phyloP scores from a whole-genome alignment of 225 moss, liverwort and hornwort genomes.

The Rhytidiadelphus loreus region DNA sequence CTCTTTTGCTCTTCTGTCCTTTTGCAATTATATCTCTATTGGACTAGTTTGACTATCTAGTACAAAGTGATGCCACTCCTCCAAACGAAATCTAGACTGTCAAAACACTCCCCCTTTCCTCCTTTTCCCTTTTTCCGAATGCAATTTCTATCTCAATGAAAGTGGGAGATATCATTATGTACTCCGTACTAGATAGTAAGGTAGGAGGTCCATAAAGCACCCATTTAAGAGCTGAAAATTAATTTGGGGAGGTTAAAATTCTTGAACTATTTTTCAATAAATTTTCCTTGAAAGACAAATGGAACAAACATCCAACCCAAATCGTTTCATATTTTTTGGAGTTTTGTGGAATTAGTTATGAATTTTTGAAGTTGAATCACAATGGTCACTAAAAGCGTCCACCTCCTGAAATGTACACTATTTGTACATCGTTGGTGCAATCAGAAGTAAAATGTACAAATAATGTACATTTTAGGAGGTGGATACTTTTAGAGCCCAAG shows the following conservation, averaged over 20 bases:
- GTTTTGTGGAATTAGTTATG: not conserved
- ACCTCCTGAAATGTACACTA: not conserved
- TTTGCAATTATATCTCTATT: too few species aligned
- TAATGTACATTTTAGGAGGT: not conserved
- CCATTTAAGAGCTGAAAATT: not conserved
- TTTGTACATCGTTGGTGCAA: not conserved
- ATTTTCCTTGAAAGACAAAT: not conserved
- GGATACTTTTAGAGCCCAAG: fast-evolving
- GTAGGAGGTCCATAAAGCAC: not conserved
- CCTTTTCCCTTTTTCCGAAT: not conserved
- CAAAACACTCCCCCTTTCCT: not conserved
- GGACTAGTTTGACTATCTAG: too few species aligned
- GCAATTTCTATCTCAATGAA: not conserved
- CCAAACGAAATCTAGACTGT: not conserved
- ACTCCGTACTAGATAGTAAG: fast-evolving
- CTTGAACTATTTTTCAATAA: not conserved
- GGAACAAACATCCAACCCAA: not conserved
- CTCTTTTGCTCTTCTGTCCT: not conserved
- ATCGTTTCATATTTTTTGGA: not conserved
- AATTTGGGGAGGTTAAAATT: not conserved
- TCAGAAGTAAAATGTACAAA: not conserved
- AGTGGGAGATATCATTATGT: not conserved
- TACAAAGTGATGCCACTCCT: not conserved
- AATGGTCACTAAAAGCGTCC: too few species aligned
- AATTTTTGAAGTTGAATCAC: not conserved